Evolutionary conservation across 2,329 filamentous ascomycete genomes (phyloP), one percentile per base, ranked within the genome.

Genomic region (Fusarium sp.): DNA sequence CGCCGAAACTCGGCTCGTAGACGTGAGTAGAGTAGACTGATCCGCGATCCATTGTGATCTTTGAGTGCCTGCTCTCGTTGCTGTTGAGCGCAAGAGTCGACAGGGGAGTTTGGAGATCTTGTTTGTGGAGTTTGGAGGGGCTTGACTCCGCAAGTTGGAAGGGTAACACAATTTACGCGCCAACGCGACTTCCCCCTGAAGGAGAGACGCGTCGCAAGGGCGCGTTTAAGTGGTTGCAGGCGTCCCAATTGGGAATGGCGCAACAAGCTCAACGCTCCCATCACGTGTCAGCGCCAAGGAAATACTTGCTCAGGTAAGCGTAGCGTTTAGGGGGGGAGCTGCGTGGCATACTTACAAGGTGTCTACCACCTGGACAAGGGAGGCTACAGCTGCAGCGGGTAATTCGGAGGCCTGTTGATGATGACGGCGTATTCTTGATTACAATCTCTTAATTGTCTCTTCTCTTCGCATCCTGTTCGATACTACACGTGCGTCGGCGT

Each of bases 1-100:
- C 89, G 78, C 91, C 90, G 72, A 89, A 89, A 75, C 89, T 91
- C 66, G 91, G 88, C 76, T 91, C 91, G 78, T 94, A 95, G 71
- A 98, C 92, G 80, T 93, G 95, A 77, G 96, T 88, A 6, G 95
- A 93, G 84, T 95, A 98, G 60, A 95, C 91, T 72, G 94, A 95
- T 85, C 94, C 93, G 79, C 92, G 90, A 88, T 99, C 96, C 94
- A 98, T 97, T 65, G 70, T 72, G 74, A 47, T 40, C 29, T 66
- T 20, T 70, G 38, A 45, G 60, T 56, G 36, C 50, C 65, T 8
- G 64, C 42, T 33, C 56, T 61, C 35, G 11, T 65, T 71, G 72
- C 63, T 73, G 13, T 22, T 33, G 54, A 65, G 61, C 68, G 47
- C 47, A 69, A 62, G 50, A 62, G 56, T 68, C 58, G 63, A 70